Evolutionary conservation across 2,329 filamentous ascomycete species (phyloP), one percentile per base, ranked within the genome.

Genomic region (Colletotrichum cuscutae): DNA sequence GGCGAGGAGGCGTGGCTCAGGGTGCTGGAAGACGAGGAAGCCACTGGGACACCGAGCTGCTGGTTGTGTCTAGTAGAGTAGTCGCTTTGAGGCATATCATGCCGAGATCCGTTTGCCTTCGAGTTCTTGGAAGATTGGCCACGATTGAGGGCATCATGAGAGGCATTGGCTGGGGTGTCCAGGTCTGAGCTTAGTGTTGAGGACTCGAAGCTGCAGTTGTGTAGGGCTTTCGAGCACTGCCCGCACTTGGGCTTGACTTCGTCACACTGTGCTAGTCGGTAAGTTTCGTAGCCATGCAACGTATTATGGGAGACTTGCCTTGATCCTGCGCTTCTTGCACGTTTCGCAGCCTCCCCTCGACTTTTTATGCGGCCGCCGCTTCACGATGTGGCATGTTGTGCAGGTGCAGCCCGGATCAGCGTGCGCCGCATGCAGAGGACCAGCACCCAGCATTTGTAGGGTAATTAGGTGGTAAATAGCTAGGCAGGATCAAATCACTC

Each of bases 251-350:
- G 68, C 4, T 67, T 71, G n/a, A 54, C 49, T 57, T 71, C 68
- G 32, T 71, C 68, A 52, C 68, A 67, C 68, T 71, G 35, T 37
- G 3, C 7, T n/a, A 11, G n/a, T 22, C 7, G 32, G 42, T 28
- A 46, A 24, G 2, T 13, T n/a, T 28, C 15, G 42, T 15, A 5
- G 22, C 4, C 3, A 15, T n/a, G 19, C 2, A 3, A n/a, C 11
- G n/a, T n/a, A 8, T 3, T 13, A 5, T n/a, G n/a, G 24, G 35
- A 6, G 5, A 15, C 35, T 37, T 37, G 46, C 63, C 65, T 78
- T 78, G 59, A 77, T 72, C n/a, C 76, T 72, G 22, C 76, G 72
- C 26, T 67, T 63, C 52, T 77, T 78, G 59, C 76, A 78, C 24
- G 54, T 75, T 19, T 58, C 72, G 57, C 76, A 78, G 19, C 76